Base-by-base conservation (phyloP, 192 early-diverging fungal species). In the Pilaira anomala region DNA sequence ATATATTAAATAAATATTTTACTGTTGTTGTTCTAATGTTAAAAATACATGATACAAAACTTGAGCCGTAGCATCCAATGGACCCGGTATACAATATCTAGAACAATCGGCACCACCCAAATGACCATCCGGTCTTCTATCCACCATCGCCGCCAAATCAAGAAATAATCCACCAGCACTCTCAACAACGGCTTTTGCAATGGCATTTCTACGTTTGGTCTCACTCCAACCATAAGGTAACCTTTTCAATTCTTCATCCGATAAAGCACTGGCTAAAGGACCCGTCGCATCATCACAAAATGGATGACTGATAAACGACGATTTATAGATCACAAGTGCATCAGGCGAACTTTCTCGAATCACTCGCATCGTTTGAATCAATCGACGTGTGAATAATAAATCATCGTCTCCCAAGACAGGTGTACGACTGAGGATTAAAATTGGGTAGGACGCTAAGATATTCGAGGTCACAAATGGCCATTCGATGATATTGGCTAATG, bases 31-130 rank as follows among this genome's bases (percentile, higher is more conserved):
- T 4, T 56, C 48, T 18, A 65, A 45, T 7, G 33, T 33, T 29
- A 56, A 29, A 56, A 76, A 76, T 2, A 67, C 49, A 62, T 76
- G 62, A 48, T 76, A 76, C 16, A 76, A 45, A 18, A 76, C 28
- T 18, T 56, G 51, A 28, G 45, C 62, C 77, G 78, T 80, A 18
- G 76, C 71, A 57, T 84, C 83, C 16, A 76, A 66, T 1, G 83
- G 83, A 7, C 83, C 83, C 4, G 83, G 83, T 25, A 81, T 74
- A 62, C 77, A 80, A 60, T 80, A 84, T 29, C 80, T 68, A 29
- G 80, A 52, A 74, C 83, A 84, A 50, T 84, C 83, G 21, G 68
- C 73, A 9, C 78, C 78, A 6, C 80, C 83, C 8, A 84, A 66
- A 77, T 84, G 78, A 0, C 76, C 83, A 65, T 84, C 83, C 0